Evolutionary conservation across 2,329 filamentous ascomycete species (phyloP), one percentile per base, ranked within the genome.

Genomic region (Metarhizium anisopliae): DNA sequence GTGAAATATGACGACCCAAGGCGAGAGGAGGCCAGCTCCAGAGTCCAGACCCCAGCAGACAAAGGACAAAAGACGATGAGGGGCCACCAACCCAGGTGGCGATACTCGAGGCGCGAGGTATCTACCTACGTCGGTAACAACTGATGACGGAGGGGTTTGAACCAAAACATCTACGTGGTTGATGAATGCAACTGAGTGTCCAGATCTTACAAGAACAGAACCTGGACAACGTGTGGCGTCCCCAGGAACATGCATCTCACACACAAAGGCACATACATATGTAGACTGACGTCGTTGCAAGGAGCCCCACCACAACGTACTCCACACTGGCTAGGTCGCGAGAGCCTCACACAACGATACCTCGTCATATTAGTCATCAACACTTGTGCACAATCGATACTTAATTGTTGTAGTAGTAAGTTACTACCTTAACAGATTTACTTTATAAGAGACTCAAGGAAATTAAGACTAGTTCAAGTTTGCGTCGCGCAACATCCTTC

Each of bases 381-480:
- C 32, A 35, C 25, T 10, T 35, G 7, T 35, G 32, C 32, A 1
- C 32, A 5, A 7, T 11, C 32, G 7, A 7, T 11, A 35, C 6
- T 8, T 11, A 11, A 35, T 35, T 4, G 6, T 7, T 3, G 10
- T 35, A 7, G 10, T 8, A 11, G 32, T 35, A 10, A 35, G 32
- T 35, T 53, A 38, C 30, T 35, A 32, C 51, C 30, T 32, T 7
- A 47, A 47, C 16, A 29, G 1, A 53, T 20, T 43, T 30, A 14
- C 6, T 38, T 35, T 25, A 40, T 14, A 30, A 14, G n/a, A 53
- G 35, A 54, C 52, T 2, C 20, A 42, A 54, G 52, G 45, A 54
- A 54, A 50, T 38, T 36, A 38, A 29, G 35, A 54, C 32, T 50
- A 50, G 45, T 50, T 25, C 32, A 40, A 54, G 35, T 54, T 47